Evolutionary conservation across 1,284 basidiomycete genomes (phyloP), one percentile per base, ranked within the genome.

Genomic region (Apiotrichum laibachii): DNA sequence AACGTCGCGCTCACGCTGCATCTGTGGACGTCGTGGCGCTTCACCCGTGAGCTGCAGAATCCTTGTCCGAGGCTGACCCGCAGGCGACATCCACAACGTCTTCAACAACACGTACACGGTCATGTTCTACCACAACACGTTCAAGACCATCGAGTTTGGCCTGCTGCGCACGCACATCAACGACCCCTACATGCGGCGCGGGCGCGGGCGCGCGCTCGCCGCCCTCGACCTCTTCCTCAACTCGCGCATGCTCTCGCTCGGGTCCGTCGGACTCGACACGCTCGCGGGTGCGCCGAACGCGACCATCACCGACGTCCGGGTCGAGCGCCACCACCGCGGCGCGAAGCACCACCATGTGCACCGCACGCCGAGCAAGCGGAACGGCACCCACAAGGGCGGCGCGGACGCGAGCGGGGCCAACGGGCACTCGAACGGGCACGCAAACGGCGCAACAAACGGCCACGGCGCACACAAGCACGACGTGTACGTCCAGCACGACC

Each of bases 91-190:
- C n/a, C n/a, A n/a, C n/a, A n/a, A n/a, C n/a, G n/a, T n/a, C n/a
- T n/a, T 35, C 34, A 37, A 37, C 5, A 37, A 2, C 5, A 37
- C 3, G 11, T 11, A 37, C 34, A 35, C 34, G 34, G 34, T 35
- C 34, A 35, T 13, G 34, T 13, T 35, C 34, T 35, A 13, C 34
- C 34, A 35, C 34, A 35, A 35, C 1, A 49, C 57, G 5, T 54
- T 66, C 39, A 71, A 73, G 52, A 65, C 69, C 37, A 21, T 71
- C 54, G 75, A 77, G 57, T 72, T 72, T 35, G 67, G 56, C 1
- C 48, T 72, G 1, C 66, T 73, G 31, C 19, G 55, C 19, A 57
- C 64, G 5, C 67, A 60, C 13, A 50, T 75, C 9, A 12, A 62
- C 31, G 75, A 77, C 62, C 67, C 68, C 31, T 71, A 69, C 50